phyloP scores from a whole-genome alignment of 108 stramenopile species.

The Craspedostauros australis region DNA sequence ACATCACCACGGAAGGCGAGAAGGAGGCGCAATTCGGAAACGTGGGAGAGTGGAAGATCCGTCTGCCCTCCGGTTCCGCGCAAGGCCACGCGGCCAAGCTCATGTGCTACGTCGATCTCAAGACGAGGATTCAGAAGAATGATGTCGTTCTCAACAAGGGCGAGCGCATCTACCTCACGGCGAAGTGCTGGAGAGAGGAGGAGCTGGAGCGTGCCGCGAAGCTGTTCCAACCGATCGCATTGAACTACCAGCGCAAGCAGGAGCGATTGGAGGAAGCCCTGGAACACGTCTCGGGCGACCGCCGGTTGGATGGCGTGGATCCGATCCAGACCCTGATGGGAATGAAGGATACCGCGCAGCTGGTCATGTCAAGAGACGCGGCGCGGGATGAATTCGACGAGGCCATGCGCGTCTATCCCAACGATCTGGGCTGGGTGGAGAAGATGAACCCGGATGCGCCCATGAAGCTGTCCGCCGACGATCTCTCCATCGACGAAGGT shows the following conservation, averaged over 20 bases:
- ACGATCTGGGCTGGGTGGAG: too few relatives aligned
- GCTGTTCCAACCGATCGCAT: constrained; percentile 33
- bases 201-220: constrained; percentile 28
- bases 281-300: constrained; percentile 61
- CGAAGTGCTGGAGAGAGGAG: constrained; percentile 48
- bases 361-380: constrained; percentile 30
- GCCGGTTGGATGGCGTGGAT: constrained; percentile 66
- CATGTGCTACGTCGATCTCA: constrained; percentile 38
- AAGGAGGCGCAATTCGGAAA: constrained; percentile 39
- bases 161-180: constrained; percentile 42
- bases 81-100: constrained; percentile 43
- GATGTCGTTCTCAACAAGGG: constrained; percentile 34
- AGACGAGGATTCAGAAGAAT: constrained; percentile 24
- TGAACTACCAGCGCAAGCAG: constrained; percentile 31
- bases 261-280: constrained; percentile 32
- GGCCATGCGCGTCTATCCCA: constrained; percentile 4
- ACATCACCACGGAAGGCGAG: constrained; percentile 48
- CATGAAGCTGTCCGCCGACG: not conserved
- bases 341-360: constrained; percentile 2
- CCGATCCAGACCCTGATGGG: constrained; percentile 24
- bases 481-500: not conserved
- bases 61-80: constrained; percentile 27
- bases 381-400: constrained; percentile 23
- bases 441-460: too few relatives aligned
- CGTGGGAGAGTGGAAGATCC: constrained; percentile 51